These are phyloP conservation scores for Lachnum nothofagi DNA, from an alignment of 2,329 filamentous ascomycete species.

Conservation along the genomic window DNA sequence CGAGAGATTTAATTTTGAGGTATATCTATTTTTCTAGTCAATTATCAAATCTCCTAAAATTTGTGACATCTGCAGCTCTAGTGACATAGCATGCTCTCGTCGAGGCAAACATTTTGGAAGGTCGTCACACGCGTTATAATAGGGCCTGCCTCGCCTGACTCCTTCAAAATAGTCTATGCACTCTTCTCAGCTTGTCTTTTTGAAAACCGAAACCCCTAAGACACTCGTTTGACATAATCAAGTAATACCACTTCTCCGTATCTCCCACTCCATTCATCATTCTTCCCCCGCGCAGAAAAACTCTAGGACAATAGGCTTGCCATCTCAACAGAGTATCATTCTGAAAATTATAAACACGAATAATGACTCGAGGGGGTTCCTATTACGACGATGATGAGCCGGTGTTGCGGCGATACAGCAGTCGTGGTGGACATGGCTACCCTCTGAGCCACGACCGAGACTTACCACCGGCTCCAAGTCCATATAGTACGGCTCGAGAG, in stretches of 20 bases:
- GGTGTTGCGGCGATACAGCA: slow-evolving; percentile 22
- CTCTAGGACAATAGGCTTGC: neutral
- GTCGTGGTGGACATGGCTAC: slow-evolving; percentile 24
- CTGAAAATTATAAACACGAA: slow-evolving; percentile 4
- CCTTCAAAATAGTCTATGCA: slow-evolving; percentile 12
- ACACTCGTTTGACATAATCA: slow-evolving; percentile 7
- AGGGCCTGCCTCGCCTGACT: slow-evolving; percentile 14
- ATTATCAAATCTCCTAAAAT: slow-evolving; percentile 7
- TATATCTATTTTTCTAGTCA: neutral
- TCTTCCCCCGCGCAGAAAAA: neutral
- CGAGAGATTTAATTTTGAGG: slow-evolving; percentile 2
- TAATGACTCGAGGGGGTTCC: slow-evolving; percentile 17
- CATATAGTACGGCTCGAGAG: slow-evolving; percentile 17
- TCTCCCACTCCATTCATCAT: neutral
- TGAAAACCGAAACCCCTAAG: neutral
- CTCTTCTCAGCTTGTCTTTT: slow-evolving; percentile 7
- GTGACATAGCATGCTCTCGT: neutral
- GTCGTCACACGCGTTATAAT: slow-evolving; percentile 21
- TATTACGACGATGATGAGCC: slow-evolving; percentile 26
- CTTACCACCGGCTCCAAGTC: slow-evolving; percentile 11
- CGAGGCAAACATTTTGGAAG: slow-evolving; percentile 18
- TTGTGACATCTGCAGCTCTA: neutral
- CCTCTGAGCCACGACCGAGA: slow-evolving; percentile 28
- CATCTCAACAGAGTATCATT: neutral
- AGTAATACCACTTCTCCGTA: neutral